phyloP scores from a whole-genome alignment of 2,329 filamentous ascomycete species.

The Aureobasidium sp. region DNA sequence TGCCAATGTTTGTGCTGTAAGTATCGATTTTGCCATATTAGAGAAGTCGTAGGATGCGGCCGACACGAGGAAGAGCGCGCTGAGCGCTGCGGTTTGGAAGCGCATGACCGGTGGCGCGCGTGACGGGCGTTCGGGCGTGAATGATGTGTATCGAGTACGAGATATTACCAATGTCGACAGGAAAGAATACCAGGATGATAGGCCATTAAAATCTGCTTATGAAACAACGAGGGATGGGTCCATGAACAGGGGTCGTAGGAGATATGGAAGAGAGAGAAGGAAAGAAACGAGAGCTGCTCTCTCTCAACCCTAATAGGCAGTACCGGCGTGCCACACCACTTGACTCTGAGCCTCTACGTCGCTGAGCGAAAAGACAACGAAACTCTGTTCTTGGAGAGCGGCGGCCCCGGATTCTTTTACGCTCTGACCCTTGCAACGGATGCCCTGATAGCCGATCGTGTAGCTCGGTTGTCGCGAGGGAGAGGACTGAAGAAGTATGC shows the following conservation, averaged over 20 bases:
- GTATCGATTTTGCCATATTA: not conserved
- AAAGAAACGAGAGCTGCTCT: slow-evolving; percentile 6
- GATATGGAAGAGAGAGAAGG: slow-evolving; percentile 1
- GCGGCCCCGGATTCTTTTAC: not conserved
- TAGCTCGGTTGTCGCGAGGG: not conserved
- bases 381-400: slow-evolving; percentile 8
- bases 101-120: slow-evolving; percentile 7
- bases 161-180: not conserved
- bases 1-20: not conserved
- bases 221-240: not conserved
- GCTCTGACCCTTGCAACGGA: slow-evolving; percentile 7
- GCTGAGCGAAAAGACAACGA: not conserved
- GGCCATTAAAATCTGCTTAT: not conserved
- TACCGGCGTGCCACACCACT: slow-evolving; percentile 8
- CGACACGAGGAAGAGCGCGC: slow-evolving; percentile 5
- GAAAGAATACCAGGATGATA: not conserved
- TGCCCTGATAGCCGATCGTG: not conserved
- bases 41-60: not conserved
- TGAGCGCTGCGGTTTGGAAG: not conserved
- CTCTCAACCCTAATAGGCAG: not conserved
- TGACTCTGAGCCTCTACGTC: slow-evolving; percentile 10
- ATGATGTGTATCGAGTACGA: not conserved
- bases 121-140: not conserved
- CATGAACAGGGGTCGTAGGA: not conserved
- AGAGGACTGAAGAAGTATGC: not conserved